Conservation (phyloP, 106 monocot genomes). For the Platanthera zijinensis region DNA sequence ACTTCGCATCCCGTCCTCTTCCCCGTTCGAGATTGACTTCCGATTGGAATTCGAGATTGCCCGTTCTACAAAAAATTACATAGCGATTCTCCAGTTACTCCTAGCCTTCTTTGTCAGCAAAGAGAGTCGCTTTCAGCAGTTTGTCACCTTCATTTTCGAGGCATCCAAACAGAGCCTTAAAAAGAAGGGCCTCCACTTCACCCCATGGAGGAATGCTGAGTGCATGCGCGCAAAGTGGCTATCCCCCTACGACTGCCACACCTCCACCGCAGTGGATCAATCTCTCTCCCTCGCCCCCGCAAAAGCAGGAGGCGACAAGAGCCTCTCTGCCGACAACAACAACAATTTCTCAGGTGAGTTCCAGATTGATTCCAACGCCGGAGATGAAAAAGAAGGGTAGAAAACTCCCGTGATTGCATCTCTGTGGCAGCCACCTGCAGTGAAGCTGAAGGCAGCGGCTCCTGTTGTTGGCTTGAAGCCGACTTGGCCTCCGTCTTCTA, state of each 20-base stretch:
- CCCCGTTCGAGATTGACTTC: slow-evolving; percentile 77
- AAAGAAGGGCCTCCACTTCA: slow-evolving; percentile 66
- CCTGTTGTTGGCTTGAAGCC: slow-evolving; percentile 13
- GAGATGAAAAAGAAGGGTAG: background rate
- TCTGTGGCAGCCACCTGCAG: slow-evolving; percentile 25
- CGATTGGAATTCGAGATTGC: slow-evolving; percentile 71
- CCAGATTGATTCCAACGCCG: background rate
- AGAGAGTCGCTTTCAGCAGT: slow-evolving; percentile 33
- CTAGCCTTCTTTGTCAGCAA: slow-evolving; percentile 58
- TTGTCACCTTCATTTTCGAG: slow-evolving; percentile 46
- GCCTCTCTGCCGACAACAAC: too few relatives aligned
- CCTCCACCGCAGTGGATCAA: background rate
- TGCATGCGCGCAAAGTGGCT: slow-evolving; percentile 71
- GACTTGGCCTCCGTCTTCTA: slow-evolving; percentile 25
- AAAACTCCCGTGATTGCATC: background rate
- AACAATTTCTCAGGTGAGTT: slow-evolving; percentile 7
- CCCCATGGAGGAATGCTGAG: slow-evolving; percentile 65
- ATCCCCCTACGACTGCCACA: slow-evolving; percentile 7
- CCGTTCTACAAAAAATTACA: slow-evolving; percentile 51
- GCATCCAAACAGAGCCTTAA: slow-evolving; percentile 54
- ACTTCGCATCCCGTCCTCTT: too few relatives aligned
- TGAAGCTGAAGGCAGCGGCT: slow-evolving; percentile 4
- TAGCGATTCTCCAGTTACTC: slow-evolving; percentile 38
- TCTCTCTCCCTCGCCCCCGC: too few relatives aligned
- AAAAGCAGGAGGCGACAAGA: background rate